phyloP scores from a whole-genome alignment of 306 rosid species.

The Ceratonia siliqua region DNA sequence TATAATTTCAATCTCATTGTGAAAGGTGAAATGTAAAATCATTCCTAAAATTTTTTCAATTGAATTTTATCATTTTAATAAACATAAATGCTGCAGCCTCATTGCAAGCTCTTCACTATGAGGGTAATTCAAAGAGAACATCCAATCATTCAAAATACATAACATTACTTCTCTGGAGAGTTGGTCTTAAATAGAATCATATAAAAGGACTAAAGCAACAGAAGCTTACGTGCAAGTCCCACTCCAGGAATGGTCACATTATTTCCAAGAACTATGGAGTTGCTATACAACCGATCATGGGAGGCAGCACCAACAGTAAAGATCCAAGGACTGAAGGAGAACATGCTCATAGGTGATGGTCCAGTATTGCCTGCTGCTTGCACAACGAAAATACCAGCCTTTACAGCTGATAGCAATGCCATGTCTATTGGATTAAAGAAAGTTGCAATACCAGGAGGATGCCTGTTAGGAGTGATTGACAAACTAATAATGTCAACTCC shows the following conservation, averaged over 20 bases:
- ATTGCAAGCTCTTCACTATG: neutral
- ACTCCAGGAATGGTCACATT: constrained; percentile 75
- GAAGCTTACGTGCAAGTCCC: constrained; percentile 87
- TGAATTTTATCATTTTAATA: neutral
- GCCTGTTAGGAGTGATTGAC: constrained; percentile 93
- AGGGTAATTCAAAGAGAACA: neutral
- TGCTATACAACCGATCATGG: constrained; percentile 80
- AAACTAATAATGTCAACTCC: constrained; percentile 89
- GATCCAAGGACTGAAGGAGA: constrained; percentile 98
- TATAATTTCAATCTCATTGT: neutral
- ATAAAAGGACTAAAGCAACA: constrained; percentile 13
- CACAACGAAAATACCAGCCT: constrained; percentile 90
- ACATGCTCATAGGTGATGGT: constrained; percentile 92
- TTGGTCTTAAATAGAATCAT: constrained; percentile 6
- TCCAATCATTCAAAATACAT: neutral
- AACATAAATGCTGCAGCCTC: neutral
- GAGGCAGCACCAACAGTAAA: constrained; percentile 87
- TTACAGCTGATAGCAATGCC: constrained; percentile 92
- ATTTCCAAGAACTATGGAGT: constrained; percentile 87
- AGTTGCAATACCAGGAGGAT: constrained; percentile 96
- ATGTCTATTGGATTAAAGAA: constrained; percentile 97
- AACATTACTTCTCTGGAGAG: neutral
- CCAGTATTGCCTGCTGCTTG: constrained; percentile 99
- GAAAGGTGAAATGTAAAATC: neutral
- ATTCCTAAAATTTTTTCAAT: neutral